phyloP scores from a whole-genome alignment of 2,329 filamentous ascomycete species.

The Paecilomyces fulvus region DNA sequence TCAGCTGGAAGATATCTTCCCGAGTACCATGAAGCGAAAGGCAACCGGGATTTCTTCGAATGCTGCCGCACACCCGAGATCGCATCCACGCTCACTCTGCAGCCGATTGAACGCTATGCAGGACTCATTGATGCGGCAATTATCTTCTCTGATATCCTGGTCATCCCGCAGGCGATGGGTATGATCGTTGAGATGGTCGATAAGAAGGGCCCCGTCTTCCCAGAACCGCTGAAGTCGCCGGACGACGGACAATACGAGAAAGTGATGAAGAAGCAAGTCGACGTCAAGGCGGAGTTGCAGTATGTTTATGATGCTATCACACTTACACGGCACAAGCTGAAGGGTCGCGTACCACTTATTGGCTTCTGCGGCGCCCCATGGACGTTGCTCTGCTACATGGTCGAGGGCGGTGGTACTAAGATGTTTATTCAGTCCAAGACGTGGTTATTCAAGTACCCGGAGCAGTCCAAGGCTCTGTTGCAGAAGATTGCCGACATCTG shows the following conservation, averaged over 20 bases:
- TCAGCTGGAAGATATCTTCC: constrained; percentile 91
- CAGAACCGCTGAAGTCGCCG: constrained; percentile 69
- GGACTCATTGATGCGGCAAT: constrained; percentile 93
- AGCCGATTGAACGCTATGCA: constrained; percentile 84
- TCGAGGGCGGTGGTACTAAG: constrained; percentile 93
- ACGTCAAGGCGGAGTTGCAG: constrained; percentile 74
- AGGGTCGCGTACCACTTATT: constrained; percentile 82
- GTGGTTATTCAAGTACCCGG: constrained; percentile 86
- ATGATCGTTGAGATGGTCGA: constrained; percentile 99
- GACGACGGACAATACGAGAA: constrained; percentile 74
- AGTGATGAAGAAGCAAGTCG: constrained; percentile 68
- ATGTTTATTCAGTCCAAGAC: constrained; percentile 91
- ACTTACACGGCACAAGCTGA: constrained; percentile 76
- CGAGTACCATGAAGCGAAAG: constrained; percentile 95
- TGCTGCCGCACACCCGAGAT: constrained; percentile 92
- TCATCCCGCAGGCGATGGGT: constrained; percentile 94
- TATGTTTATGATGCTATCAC: constrained; percentile 97
- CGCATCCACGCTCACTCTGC: constrained; percentile 84
- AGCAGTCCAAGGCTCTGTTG: constrained; percentile 70
- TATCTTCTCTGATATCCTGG: constrained; percentile 97
- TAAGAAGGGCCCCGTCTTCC: constrained; percentile 93
- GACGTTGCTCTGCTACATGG: constrained; percentile 98
- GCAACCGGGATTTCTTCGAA: constrained; percentile 86
- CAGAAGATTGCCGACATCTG: constrained; percentile 91
- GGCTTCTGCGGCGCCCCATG: constrained; percentile 96